Conservation (phyloP, 805 yeast genomes). For the Yamadazyma nakazawae region DNA sequence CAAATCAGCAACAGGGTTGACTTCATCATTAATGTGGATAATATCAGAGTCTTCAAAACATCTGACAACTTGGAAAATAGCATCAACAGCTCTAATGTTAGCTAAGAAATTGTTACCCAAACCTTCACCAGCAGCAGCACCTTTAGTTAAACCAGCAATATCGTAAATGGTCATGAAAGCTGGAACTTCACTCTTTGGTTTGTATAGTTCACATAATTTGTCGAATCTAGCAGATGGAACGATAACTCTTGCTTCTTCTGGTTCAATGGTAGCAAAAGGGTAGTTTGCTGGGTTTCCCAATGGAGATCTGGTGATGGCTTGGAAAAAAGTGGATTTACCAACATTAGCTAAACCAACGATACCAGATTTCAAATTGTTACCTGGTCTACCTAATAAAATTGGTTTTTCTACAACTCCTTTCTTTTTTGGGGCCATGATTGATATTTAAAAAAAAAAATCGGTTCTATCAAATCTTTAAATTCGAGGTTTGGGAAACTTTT, state of each 20-base stretch:
- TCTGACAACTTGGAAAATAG: slow-evolving; percentile 95
- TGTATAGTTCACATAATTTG: slow-evolving; percentile 66
- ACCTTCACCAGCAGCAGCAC: slow-evolving; percentile 96
- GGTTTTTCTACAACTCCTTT: slow-evolving; percentile 62
- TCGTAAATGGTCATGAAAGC: slow-evolving; percentile 92
- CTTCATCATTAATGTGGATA: slow-evolving; percentile 67
- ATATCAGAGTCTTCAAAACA: slow-evolving; percentile 98
- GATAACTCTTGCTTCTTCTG: slow-evolving; percentile 94
- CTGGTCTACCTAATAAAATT: slow-evolving; percentile 78
- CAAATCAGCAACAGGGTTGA: slow-evolving; percentile 87
- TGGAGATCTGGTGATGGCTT: slow-evolving; percentile 89
- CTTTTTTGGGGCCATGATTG: slow-evolving; percentile 72
- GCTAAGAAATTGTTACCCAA: slow-evolving; percentile 96
- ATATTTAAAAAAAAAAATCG: neutral
- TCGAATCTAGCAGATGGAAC: slow-evolving; percentile 92
- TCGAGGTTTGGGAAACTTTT: slow-evolving; percentile 2
- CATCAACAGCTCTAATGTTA: slow-evolving; percentile 96
- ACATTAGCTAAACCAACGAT: slow-evolving; percentile 95
- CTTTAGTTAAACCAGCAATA: slow-evolving; percentile 97
- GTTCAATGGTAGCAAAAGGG: slow-evolving; percentile 97
- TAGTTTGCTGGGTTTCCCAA: slow-evolving; percentile 97
- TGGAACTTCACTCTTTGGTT: slow-evolving; percentile 83
- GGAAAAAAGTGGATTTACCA: slow-evolving; percentile 97
- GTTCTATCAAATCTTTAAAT: neutral
- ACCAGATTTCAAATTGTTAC: slow-evolving; percentile 52